phyloP scores from a whole-genome alignment of 345 rosid genomes.

The Gossypium turneri region DNA sequence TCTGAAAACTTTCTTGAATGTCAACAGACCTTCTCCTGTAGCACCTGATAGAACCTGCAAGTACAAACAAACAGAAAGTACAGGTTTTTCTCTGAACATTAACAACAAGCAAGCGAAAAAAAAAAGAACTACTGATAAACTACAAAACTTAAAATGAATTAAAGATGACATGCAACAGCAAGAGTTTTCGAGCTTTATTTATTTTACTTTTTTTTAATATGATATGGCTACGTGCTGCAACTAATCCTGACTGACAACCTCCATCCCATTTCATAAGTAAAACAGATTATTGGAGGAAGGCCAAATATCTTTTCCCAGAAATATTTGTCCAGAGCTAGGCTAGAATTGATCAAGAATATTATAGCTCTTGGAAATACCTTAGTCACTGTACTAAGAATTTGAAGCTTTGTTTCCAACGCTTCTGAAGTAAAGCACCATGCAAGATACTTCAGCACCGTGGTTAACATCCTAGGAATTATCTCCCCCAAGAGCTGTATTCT shows the following conservation, averaged over 20 bases:
- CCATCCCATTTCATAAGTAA: background rate
- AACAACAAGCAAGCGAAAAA: constrained; percentile 16
- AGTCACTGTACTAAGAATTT: constrained; percentile 65
- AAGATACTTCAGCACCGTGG: constrained; percentile 73
- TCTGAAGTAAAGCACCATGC: constrained; percentile 74
- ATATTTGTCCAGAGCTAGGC: background rate
- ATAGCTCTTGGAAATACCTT: constrained; percentile 46
- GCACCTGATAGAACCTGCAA: constrained; percentile 55
- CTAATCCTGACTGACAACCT: background rate
- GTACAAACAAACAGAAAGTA: constrained; percentile 13
- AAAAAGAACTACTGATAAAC: background rate
- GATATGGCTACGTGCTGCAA: background rate
- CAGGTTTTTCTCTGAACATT: constrained; percentile 10
- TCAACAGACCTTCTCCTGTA: constrained; percentile 47
- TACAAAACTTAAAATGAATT: background rate
- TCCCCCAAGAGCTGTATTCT: constrained; percentile 71
- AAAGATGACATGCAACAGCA: constrained; percentile 5
- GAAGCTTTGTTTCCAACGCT: constrained; percentile 81
- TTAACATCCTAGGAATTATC: constrained; percentile 68
- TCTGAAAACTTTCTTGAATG: constrained; percentile 44
- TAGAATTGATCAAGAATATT: background rate
- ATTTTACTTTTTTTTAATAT: background rate
- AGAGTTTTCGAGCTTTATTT: background rate
- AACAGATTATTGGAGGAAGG: background rate
- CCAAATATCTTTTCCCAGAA: background rate